These are phyloP conservation scores for Anthracocystis walkeri DNA, from an alignment of 1,284 basidiomycete species.

Conservation along the genomic window DNA sequence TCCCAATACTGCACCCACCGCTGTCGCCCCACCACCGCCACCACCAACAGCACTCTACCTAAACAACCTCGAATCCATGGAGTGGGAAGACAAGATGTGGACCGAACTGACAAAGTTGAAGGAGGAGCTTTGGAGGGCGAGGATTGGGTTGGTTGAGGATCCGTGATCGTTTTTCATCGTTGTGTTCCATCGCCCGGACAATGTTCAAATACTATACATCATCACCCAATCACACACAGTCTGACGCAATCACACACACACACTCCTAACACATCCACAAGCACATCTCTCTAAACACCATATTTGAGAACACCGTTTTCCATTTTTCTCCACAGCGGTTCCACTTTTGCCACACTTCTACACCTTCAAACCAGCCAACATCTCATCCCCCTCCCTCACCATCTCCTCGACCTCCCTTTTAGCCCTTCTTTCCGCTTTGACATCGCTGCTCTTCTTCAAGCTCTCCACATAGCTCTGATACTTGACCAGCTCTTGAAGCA, in stretches of 20 bases:
- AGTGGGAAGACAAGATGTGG: constrained; percentile 65
- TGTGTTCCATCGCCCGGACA: too few species aligned
- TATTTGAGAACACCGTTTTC: neutral
- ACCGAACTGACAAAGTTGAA: constrained; percentile 60
- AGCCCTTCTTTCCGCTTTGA: constrained; percentile 43
- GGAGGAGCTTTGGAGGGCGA: constrained; percentile 58
- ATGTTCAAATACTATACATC: too few species aligned
- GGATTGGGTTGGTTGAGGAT: constrained; percentile 42
- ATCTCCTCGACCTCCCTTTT: constrained; percentile 50
- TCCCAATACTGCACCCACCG: constrained; percentile 1
- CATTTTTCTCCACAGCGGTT: too few species aligned
- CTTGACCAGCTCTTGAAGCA: constrained; percentile 91
- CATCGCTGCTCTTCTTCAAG: constrained; percentile 70
- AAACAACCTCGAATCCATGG: constrained; percentile 37
- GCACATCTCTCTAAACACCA: too few species aligned
- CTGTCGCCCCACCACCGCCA: constrained; percentile 8
- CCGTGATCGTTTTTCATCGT: too few species aligned
- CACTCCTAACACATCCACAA: too few species aligned
- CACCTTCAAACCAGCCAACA: constrained; percentile 22
- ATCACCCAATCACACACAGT: constrained; percentile 9
- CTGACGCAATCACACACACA: neutral
- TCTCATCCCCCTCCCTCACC: constrained; percentile 39
- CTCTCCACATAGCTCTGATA: constrained; percentile 95
- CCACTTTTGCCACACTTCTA: neutral
- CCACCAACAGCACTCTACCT: constrained; percentile 25